Percentiles rank a stretch among this genome's conserved stretches.
Evolutionary conservation across 257 asterid genomes (phyloP).

Genomic region (Vinca minor): DNA sequence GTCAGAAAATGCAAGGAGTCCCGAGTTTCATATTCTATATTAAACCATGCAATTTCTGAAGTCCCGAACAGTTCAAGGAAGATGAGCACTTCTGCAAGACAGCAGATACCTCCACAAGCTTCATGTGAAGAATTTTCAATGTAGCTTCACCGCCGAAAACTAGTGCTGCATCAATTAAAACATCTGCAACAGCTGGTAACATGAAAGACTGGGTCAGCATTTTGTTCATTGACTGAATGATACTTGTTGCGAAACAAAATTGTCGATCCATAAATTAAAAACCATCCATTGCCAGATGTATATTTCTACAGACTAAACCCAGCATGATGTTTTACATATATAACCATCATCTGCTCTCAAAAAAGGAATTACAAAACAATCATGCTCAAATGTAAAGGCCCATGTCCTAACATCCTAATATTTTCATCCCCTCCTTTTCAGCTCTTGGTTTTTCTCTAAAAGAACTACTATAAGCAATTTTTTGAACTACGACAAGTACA

Average conservation of each 20-base stretch:
- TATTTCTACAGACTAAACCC: not conserved
- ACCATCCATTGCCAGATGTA: not conserved
- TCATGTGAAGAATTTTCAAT: slow-evolving; percentile 69
- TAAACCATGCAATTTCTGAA: not conserved
- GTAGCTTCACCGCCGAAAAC: slow-evolving; percentile 92
- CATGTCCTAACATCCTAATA: not conserved
- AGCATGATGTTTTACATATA: not conserved
- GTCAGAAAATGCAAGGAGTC: not conserved
- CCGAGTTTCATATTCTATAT: not conserved
- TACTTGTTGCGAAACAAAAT: slow-evolving; percentile 5
- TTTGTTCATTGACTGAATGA: not conserved
- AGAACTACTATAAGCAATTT: not conserved
- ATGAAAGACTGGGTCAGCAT: slow-evolving; percentile 26
- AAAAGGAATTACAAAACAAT: not conserved
- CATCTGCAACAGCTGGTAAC: slow-evolving; percentile 92
- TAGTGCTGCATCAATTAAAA: slow-evolving; percentile 88
- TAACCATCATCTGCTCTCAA: not conserved
- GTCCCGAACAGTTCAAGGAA: slow-evolving; percentile 2
- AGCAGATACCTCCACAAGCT: slow-evolving; percentile 75
- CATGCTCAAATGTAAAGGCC: not conserved
- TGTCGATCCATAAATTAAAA: slow-evolving; percentile 1
- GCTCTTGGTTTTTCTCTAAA: not conserved
- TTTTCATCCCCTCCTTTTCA: not conserved
- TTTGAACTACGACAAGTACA: not conserved
- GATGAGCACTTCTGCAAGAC: slow-evolving; percentile 18